Base-by-base conservation (phyloP, 225 moss, liverwort and hornwort species). In the Sphagnum contortum region DNA sequence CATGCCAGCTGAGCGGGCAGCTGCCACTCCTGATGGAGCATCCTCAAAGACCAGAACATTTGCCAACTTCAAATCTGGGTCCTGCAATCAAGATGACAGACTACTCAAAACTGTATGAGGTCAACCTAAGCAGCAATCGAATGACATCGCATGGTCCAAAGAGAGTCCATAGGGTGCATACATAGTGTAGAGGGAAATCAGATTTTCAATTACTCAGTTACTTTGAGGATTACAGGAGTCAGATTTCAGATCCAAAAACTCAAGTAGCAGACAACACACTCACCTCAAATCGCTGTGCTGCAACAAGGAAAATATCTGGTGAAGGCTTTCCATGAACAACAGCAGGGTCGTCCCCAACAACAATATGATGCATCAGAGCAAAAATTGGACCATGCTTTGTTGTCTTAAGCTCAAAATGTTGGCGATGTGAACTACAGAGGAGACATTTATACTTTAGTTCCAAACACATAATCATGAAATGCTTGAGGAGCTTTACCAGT, bases 341-440 rank as follows among this genome's bases (percentile, higher is more conserved):
- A 55, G 77, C 86, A 5, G 93, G 82, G 76, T 98, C 96, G 55
- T 98, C 96, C 65, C 96, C 93, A 60, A 92, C 81, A 51, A 93
- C 91, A 62, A 98, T 83, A 75, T 98, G 96, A 75, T 90, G 90
- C 87, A 93, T 87, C 66, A 92, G 83, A 9, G 82, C 80, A 71
- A 93, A 72, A 48, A 98, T 79, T 57, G 85, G 80, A 48, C 69
- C 77, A 52, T 93, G 90, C 55, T 87, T 88, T 29, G 80, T 89
- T n/a, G 93, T 93, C 83, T 98, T 98, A 68, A 98, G 74, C 64
- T 93, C 91, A 81, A 87, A 98, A 69, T 93, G 92, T 49, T 83
- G 87, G 72, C 83, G 77, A 65, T 98, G 93, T 65, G 93, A 92
- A 82, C 90, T 96, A 92, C 87, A 70, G 70, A 49, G 67, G 77